Evolutionary conservation across 805 yeast genomes (phyloP).

Genomic region (Lipomyces lipofer): DNA sequence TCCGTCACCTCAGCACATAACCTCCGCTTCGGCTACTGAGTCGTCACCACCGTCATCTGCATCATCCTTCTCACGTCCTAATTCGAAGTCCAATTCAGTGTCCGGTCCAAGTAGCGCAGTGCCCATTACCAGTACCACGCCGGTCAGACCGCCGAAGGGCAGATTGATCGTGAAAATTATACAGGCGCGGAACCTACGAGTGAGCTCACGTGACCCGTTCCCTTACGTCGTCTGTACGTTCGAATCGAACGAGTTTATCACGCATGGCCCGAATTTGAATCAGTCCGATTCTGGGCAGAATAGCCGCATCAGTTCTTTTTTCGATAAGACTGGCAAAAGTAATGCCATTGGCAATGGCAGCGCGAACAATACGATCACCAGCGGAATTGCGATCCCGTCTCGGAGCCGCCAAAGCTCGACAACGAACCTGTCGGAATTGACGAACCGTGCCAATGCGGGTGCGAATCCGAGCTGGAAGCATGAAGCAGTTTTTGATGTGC

Average conservation of each 20-base stretch:
- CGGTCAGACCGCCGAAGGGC: conserved; percentile 62
- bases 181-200: conserved; percentile 71
- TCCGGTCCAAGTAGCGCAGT: neutral
- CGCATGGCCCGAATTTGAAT: conserved; percentile 63
- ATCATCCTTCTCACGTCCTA: conserved; percentile 16
- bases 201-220: conserved; percentile 57
- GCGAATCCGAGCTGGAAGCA: conserved; percentile 88
- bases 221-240: conserved; percentile 86
- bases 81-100: neutral
- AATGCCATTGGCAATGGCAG: conserved; percentile 14
- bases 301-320: conserved; percentile 24
- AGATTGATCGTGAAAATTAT: conserved; percentile 76
- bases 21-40: neutral
- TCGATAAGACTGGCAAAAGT: conserved; percentile 11
- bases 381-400: conserved; percentile 43
- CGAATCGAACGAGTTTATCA: conserved; percentile 86
- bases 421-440: conserved; percentile 16
- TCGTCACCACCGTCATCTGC: conserved; percentile 16
- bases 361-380: neutral
- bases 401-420: conserved; percentile 33
- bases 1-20: conserved; percentile 2
- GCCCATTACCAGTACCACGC: conserved; percentile 5
- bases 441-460: conserved; percentile 35
- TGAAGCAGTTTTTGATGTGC: conserved; percentile 88
- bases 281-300: conserved; percentile 15